Evolutionary conservation across 2,329 filamentous ascomycete species (phyloP), one percentile per base, ranked within the genome.

Genomic region (Dothidotthia symphoricarpi): DNA sequence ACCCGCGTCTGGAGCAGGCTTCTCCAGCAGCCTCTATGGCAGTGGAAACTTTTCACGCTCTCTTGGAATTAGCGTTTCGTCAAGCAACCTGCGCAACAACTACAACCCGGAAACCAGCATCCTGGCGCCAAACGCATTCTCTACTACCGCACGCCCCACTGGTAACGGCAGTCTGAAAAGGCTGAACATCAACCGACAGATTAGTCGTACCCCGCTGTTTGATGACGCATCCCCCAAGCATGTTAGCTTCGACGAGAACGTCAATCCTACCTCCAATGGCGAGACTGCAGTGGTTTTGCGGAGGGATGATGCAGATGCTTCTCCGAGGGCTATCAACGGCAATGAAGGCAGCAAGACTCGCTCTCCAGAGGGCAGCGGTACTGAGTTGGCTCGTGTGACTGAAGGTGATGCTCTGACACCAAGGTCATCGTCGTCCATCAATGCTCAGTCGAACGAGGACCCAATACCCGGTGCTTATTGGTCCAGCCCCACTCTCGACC

Each of bases 71-170:
- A 96, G 90, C 66, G 78, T 94, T 44, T 95, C 89, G 3, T 84
- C 85, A 10, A 95, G 83, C 72, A 96, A 85, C 61, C 73, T 97
- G 29, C 85, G 90, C 40, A 83, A 86, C 47, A 87, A 80, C 48
- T 90, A 86, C 64, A 88, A 84, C 41, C 77, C 84, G 0, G 87
- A 95, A 38, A 88, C 94, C 49, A 95, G 88, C 65, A 85, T 96
- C 39, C 74, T 96, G 17, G 80, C 86, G 2, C 89, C 90, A 0
- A 88, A 88, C 25, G 88, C 89, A 2, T 90, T 96, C 64, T 86
- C 87, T 2, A 75, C 84, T 16, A 84, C 80, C 24, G 58, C 59
- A 34, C 63, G 63, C 24, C 50, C 55, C 17, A 66, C 59, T 32
- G 57, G 55, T 12, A 60, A 54, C 14, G 63, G 65, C 26, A 87